Percentiles rank a stretch among this genome's conserved stretches.
Conservation (phyloP, 192 early-diverging fungal genomes). For the Umbelopsis isabellina region DNA sequence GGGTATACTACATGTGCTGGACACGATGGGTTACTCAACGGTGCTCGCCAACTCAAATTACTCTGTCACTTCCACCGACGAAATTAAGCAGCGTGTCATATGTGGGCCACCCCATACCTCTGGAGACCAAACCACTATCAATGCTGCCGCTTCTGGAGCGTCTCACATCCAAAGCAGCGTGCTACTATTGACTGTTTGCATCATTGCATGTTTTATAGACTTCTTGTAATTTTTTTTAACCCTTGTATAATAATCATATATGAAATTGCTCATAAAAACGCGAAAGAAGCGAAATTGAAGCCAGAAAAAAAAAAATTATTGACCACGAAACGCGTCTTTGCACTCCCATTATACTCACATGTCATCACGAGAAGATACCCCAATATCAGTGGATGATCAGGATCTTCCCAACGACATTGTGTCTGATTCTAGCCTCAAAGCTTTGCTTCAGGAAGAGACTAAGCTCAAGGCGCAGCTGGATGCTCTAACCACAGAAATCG, state of each 20-base stretch:
- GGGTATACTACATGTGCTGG: constrained; percentile 34
- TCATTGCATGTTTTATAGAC: constrained; percentile 13
- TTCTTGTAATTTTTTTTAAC: constrained; percentile 7
- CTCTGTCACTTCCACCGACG: background rate
- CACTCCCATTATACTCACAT: background rate
- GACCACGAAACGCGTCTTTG: background rate
- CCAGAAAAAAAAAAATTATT: background rate
- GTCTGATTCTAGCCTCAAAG: constrained; percentile 24
- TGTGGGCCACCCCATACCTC: background rate
- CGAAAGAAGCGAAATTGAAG: too few relatives aligned
- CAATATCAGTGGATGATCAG: constrained; percentile 23
- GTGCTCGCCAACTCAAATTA: constrained; percentile 31
- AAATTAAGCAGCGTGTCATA: constrained; percentile 4
- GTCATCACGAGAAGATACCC: constrained; percentile 28
- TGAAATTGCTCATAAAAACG: constrained; percentile 14
- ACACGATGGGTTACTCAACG: constrained; percentile 40
- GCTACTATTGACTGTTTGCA: background rate
- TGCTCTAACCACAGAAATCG: constrained; percentile 33
- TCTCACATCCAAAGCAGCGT: background rate
- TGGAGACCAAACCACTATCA: background rate
- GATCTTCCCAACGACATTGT: constrained; percentile 22
- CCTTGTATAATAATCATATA: background rate
- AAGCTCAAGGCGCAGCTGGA: constrained; percentile 58
- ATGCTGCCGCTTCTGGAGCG: background rate
- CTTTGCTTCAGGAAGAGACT: constrained; percentile 56